These are phyloP conservation scores for Tuber borchii DNA, from an alignment of 495 filamentous ascomycete species.

Conservation along the genomic window DNA sequence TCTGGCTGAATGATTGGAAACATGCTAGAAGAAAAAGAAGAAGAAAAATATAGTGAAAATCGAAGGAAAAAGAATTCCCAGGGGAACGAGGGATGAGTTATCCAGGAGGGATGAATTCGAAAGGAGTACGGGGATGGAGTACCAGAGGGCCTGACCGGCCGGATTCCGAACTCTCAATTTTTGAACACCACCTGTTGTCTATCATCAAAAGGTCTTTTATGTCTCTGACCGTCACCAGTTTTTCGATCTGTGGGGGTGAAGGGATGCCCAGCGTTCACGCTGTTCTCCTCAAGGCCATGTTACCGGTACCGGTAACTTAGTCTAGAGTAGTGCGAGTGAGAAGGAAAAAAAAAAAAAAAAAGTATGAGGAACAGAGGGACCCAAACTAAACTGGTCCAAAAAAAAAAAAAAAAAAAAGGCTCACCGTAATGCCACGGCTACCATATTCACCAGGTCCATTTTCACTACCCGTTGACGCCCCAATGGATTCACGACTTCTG, in stretches of 20 bases:
- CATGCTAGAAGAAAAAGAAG: neutral
- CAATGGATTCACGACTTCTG: neutral
- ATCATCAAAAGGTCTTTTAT: conserved; percentile 1
- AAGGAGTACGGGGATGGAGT: conserved; percentile 33
- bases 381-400: neutral
- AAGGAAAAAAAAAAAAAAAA: neutral
- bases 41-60: neutral
- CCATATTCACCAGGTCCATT: neutral
- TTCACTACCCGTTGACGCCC: neutral
- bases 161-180: conserved; percentile 33
- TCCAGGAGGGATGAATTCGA: conserved; percentile 19
- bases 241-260: conserved; percentile 20
- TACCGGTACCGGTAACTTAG: conserved; percentile 1
- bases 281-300: neutral
- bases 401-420: conserved; percentile 3
- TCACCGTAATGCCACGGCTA: neutral
- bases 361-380: neutral
- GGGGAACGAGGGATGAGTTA: conserved; percentile 1
- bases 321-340: neutral
- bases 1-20: neutral
- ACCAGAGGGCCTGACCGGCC: conserved; percentile 23
- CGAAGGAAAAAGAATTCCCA: neutral
- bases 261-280: neutral
- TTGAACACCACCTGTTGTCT: conserved; percentile 30
- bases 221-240: neutral